These are phyloP conservation scores for Lolium perenne DNA, from an alignment of 176 grass and related monocot genomes.

Conservation along the genomic window DNA sequence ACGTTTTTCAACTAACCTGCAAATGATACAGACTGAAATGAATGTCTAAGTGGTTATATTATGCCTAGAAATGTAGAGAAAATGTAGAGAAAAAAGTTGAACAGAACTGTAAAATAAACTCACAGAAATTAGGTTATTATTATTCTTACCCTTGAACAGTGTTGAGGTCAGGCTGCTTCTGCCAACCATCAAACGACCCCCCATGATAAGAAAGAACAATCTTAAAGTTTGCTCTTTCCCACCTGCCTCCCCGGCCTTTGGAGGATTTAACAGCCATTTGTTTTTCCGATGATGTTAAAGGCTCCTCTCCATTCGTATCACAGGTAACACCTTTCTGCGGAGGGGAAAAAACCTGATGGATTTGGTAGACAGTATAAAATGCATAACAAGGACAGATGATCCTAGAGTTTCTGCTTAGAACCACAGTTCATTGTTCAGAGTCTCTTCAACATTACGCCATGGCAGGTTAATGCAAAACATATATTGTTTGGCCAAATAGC, in stretches of 20 bases:
- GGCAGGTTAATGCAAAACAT: not conserved
- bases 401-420: not conserved
- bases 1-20: conserved; percentile 71
- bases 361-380: not conserved
- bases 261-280: conserved; percentile 27
- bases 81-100: conserved; percentile 14
- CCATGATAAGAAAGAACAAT: conserved; percentile 89
- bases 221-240: conserved; percentile 85
- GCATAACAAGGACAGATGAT: not conserved
- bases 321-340: conserved; percentile 34
- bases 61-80: not conserved
- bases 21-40: conserved; percentile 12
- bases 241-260: conserved; percentile 74
- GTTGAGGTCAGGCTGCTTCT: conserved; percentile 81
- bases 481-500: no score
- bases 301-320: conserved; percentile 43
- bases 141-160: conserved; percentile 94
- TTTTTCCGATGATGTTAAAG: conserved; percentile 21
- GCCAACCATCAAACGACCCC: conserved; percentile 85
- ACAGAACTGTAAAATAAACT: conserved; percentile 1
- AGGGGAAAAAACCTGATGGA: not conserved
- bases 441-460: not conserved
- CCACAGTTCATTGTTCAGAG: not conserved
- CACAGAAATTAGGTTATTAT: not conserved
- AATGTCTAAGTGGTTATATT: not conserved